Evolutionary conservation across 331 rosid genomes (phyloP).

Genomic region (Pyrus hybrid): DNA sequence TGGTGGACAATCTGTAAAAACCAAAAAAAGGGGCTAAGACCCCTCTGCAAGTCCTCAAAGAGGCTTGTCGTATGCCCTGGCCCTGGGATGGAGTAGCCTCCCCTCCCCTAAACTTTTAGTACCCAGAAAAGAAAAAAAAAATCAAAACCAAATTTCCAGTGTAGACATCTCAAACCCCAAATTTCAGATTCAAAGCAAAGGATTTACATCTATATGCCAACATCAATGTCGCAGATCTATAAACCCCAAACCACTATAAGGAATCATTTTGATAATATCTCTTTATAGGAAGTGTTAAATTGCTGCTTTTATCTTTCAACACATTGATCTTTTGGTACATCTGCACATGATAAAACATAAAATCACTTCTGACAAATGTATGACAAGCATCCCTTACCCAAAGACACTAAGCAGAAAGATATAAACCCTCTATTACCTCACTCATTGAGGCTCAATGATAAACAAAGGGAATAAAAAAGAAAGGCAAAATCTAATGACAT

Average conservation of each 20-base stretch:
- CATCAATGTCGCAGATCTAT: neutral
- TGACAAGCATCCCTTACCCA: neutral
- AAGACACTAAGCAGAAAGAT: neutral
- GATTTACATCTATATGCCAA: neutral
- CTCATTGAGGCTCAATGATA: neutral
- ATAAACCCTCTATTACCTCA: neutral
- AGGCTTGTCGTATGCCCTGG: too few species aligned
- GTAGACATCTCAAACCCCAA: neutral
- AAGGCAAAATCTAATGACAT: neutral
- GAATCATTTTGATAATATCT: neutral
- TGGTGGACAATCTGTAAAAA: too few species aligned
- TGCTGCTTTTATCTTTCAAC: neutral
- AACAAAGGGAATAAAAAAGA: neutral
- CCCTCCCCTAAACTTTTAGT: too few species aligned
- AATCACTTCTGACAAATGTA: neutral
- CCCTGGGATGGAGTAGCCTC: too few species aligned
- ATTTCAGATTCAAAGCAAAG: neutral
- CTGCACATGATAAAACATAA: neutral
- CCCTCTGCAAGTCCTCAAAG: too few species aligned
- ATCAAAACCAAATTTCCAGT: neutral
- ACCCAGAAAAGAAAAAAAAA: neutral
- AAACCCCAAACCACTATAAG: neutral
- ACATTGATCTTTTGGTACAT: neutral
- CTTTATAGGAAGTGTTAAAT: neutral
- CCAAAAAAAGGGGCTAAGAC: too few species aligned